Conservation (phyloP, 164 flowering plant species). For the Nelumbo lutea region DNA sequence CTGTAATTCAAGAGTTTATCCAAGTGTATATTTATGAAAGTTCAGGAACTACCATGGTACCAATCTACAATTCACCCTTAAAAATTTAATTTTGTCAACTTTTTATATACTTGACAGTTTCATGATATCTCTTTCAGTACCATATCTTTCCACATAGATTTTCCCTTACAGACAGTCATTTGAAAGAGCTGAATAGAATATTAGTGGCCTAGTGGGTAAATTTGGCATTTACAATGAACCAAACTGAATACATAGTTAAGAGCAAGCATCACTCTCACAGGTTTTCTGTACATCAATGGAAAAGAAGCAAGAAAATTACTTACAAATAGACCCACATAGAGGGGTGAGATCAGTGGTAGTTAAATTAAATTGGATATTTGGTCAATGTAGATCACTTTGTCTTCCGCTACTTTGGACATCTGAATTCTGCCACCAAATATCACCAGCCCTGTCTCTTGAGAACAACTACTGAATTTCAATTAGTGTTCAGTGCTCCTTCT, state of each 20-base stretch:
- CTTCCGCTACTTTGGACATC: no score
- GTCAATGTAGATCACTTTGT: neutral
- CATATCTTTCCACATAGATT: no score
- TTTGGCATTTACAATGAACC: neutral
- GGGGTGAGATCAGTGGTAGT: neutral
- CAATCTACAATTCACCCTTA: no score
- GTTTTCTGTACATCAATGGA: neutral
- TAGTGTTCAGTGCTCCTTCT: neutral
- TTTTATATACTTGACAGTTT: no score
- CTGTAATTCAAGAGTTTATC: no score
- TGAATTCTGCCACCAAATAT: neutral
- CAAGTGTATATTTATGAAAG: no score
- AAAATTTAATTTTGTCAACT: no score
- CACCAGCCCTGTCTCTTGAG: neutral
- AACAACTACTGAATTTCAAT: neutral
- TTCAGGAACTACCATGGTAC: no score
- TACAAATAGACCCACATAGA: neutral
- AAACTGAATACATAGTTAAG: neutral
- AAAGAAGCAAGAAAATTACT: neutral
- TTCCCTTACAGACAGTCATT: neutral
- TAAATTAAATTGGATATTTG: neutral
- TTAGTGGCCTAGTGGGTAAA: neutral
- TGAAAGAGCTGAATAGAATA: neutral
- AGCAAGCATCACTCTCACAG: neutral
- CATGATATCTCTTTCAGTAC: no score